A percentile compares a stretch with the other conserved stretches of the same genome.
phyloP scores from a whole-genome alignment of 2,329 filamentous ascomycete species.

The Aspergillus ruber region DNA sequence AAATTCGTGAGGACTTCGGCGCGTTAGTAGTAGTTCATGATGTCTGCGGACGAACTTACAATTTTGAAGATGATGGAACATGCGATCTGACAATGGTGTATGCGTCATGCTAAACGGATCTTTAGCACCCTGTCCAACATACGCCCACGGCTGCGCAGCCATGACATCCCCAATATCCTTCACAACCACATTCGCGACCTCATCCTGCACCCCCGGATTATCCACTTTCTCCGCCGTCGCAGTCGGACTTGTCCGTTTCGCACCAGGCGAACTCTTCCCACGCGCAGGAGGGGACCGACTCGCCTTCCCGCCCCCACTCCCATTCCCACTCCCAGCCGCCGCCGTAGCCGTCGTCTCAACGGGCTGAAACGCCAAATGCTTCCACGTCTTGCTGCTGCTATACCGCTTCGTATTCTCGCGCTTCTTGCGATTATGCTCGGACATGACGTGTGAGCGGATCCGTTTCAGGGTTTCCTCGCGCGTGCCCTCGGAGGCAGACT shows the following conservation, averaged over 20 bases:
- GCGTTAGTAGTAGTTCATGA: slow-evolving; percentile 3
- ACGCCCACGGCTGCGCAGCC: slow-evolving; percentile 15
- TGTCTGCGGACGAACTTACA: slow-evolving; percentile 20
- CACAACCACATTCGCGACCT: neutral
- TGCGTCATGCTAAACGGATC: slow-evolving; percentile 33
- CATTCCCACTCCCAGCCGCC: neutral
- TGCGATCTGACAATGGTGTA: slow-evolving; percentile 30
- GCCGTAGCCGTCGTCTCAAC: slow-evolving; percentile 18
- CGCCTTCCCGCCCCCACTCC: neutral
- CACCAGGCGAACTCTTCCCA: slow-evolving; percentile 1
- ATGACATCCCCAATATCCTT: neutral
- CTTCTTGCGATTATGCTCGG: slow-evolving; percentile 38
- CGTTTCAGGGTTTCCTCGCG: slow-evolving; percentile 35
- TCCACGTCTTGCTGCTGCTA: slow-evolving; percentile 34
- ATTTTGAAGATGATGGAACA: slow-evolving; percentile 31
- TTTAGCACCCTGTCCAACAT: slow-evolving; percentile 25
- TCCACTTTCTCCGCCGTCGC: slow-evolving; percentile 2
- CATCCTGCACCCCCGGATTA: neutral
- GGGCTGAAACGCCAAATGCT: slow-evolving; percentile 30
- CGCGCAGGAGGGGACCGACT: slow-evolving; percentile 1
- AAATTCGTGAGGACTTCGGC: slow-evolving; percentile 29
- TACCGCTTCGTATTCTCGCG: slow-evolving; percentile 34
- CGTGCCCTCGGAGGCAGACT: slow-evolving; percentile 31
- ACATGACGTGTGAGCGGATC: slow-evolving; percentile 40
- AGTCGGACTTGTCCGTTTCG: slow-evolving; percentile 7